Evolutionary conservation across 2,329 filamentous ascomycete species (phyloP), one percentile per base, ranked within the genome.

Genomic region (Conoideocrella luteorostrata): DNA sequence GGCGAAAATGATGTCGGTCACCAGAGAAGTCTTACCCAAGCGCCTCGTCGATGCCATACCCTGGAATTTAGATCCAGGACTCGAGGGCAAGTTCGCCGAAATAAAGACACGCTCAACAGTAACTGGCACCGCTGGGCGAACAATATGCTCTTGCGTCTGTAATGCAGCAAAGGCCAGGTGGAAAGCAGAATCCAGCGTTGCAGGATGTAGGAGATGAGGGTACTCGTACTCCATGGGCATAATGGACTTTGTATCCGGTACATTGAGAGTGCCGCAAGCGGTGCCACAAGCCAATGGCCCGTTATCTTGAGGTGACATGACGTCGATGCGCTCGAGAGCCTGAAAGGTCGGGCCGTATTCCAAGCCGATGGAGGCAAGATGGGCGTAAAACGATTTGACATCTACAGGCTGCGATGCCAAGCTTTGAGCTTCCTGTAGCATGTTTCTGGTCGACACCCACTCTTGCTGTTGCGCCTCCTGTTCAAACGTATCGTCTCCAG

Each of bases 181-280:
- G 48, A 57, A 56, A 44, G 52, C 50, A 10, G 53, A 47, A 38
- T 58, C 54, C 3, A 58, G 45, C 7, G 56, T 50, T 7, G 51
- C 53, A 1, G 54, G 52, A 30, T 55, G 52, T 24, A 56, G 41
- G 20, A 40, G 1, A 13, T 32, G 28, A 12, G 24, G 38, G 13
- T 9, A 29, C 15, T 21, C 15, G 18, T 20, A 21, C 18, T 26
- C n/a, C 7, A 13, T 15, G 2, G 38, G 38, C 26, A 40, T 28
- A 4, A 20, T 26, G 24, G n/a, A 12, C 15, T 39, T 24, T 5
- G 22, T 24, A 21, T 24, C 37, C 1, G 37, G 37, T 20, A 39
- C n/a, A n/a, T n/a, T n/a, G 12, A 29, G 12, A n/a, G 28, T 29
- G n/a, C 28, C 28, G n/a, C n/a, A n/a, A n/a, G 28, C 12, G n/a